A percentile compares a stretch with the other conserved stretches of the same genome.
Evolutionary conservation across 495 filamentous ascomycete genomes (phyloP).

Genomic region (Neurospora sp.): DNA sequence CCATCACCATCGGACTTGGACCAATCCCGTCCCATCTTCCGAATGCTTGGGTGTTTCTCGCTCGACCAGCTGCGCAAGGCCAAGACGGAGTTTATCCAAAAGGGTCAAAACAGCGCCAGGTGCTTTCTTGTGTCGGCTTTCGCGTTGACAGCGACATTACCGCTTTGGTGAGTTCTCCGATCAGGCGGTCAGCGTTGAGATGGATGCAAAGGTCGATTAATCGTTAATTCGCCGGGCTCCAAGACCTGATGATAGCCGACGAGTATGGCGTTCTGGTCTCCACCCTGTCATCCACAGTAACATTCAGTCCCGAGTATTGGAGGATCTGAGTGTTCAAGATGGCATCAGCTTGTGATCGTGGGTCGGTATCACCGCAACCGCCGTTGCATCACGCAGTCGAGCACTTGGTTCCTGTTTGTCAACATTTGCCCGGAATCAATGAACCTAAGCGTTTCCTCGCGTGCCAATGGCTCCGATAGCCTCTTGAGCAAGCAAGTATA

Average conservation of each 20-base stretch:
- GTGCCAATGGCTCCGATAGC: too few species aligned
- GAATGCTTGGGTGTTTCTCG: neutral
- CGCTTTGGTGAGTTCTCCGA: neutral
- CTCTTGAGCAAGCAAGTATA: too few species aligned
- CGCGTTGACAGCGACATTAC: neutral
- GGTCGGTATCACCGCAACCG: neutral
- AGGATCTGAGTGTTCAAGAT: neutral
- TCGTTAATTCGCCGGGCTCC: neutral
- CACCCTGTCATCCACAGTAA: too few species aligned
- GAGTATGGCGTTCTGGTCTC: too few species aligned
- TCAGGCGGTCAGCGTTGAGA: neutral
- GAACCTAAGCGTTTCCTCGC: too few species aligned
- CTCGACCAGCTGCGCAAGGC: neutral
- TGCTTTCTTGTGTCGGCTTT: neutral
- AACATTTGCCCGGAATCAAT: too few species aligned
- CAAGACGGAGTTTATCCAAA: neutral
- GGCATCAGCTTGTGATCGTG: neutral
- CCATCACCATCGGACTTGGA: neutral
- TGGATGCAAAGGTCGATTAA: neutral
- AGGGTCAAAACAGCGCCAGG: neutral
- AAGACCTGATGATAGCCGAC: neutral
- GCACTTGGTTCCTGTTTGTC: neutral
- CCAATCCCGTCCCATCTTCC: neutral
- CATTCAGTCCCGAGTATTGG: too few species aligned
- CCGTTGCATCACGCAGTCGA: neutral